A percentile compares a stretch with the other conserved stretches of the same genome.
These are phyloP conservation scores for Cladophialophora chaetospira DNA, from an alignment of 2,329 filamentous ascomycete species.

Conservation along the genomic window DNA sequence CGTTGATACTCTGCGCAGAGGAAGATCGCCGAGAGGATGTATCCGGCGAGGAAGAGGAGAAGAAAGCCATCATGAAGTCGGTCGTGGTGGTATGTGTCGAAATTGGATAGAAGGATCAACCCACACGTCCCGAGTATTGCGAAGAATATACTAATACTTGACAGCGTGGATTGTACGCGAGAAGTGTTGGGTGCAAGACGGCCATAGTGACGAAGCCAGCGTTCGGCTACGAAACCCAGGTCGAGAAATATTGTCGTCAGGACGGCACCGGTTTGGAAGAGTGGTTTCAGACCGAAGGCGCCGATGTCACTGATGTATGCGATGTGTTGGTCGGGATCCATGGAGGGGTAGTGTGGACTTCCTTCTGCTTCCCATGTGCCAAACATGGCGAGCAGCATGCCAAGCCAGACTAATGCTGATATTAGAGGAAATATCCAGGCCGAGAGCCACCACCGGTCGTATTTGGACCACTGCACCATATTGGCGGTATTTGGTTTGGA, in stretches of 20 bases:
- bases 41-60: conserved; percentile 79
- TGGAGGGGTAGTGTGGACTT: conserved; percentile 55
- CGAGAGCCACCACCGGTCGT: conserved; percentile 25
- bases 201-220: conserved; percentile 80
- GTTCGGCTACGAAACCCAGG: conserved; percentile 75
- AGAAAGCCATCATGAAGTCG: conserved; percentile 75
- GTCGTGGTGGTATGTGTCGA: conserved; percentile 74
- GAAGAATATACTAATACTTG: conserved; percentile 46
- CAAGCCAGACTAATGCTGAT: conserved; percentile 58
- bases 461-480: conserved; percentile 21
- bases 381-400: conserved; percentile 63
- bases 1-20: conserved; percentile 87
- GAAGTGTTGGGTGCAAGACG: conserved; percentile 74
- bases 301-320: conserved; percentile 62
- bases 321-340: conserved; percentile 55
- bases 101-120: conserved; percentile 79
- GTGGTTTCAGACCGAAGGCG: conserved; percentile 59
- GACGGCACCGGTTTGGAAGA: conserved; percentile 63
- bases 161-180: conserved; percentile 26
- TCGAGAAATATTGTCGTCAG: conserved; percentile 78
- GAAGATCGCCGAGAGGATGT: conserved; percentile 81
- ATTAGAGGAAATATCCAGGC: conserved; percentile 57
- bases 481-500: conserved; percentile 3
- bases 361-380: conserved; percentile 58
- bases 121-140: conserved; percentile 76